Evolutionary conservation across 2,329 filamentous ascomycete species (phyloP), one percentile per base, ranked within the genome.

Genomic region (Septoria petroselini): DNA sequence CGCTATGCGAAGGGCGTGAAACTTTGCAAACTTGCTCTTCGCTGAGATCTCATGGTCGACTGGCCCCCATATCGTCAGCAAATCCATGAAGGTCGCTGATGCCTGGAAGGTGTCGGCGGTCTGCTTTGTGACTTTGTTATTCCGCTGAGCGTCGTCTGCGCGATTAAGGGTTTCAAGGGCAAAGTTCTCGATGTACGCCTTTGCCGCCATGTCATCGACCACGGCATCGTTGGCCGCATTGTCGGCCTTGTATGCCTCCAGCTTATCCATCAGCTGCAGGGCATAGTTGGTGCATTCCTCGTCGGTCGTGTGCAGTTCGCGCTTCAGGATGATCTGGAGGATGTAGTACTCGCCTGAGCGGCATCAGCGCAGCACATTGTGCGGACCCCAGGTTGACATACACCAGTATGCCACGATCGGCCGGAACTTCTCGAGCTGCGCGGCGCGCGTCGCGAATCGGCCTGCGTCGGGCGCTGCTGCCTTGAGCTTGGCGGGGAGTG

Each of bases 1-100:
- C 12, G 87, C 77, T 64, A 98, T 98, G 50, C 93, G 82, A 29
- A 91, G 75, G 2, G 91, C 91, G 68, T 97, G 94, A 79, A 88
- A 98, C 70, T 97, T 98, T 34, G 91, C 90, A 67, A 88, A 98
- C 68, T 94, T 96, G 71, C 91, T 89, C 75, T 95, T 97, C 47
- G 89, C 81, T 31, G 83, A 77, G 15, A 84, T 82, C 64, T 97
- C 90, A 1, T 80, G 71, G 27, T 95, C 88, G 8, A 84, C 73
- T 0, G 80, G 71, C 4, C 83, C 85, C 90, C 91, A 98, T 62
- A 95, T 86, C 57, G 84, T 84, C 48, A 88, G 79, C 4, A 97
- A 76, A 59, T 96, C 89, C 63, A 97, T 83, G 68, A 98, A 97
- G 0, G 90, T 95, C 0, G 88, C 85, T 0, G 93, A 88, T 1